Evolutionary conservation across 345 rosid genomes (phyloP), one percentile per base, ranked within the genome.

Genomic region (Citrus reticulata): DNA sequence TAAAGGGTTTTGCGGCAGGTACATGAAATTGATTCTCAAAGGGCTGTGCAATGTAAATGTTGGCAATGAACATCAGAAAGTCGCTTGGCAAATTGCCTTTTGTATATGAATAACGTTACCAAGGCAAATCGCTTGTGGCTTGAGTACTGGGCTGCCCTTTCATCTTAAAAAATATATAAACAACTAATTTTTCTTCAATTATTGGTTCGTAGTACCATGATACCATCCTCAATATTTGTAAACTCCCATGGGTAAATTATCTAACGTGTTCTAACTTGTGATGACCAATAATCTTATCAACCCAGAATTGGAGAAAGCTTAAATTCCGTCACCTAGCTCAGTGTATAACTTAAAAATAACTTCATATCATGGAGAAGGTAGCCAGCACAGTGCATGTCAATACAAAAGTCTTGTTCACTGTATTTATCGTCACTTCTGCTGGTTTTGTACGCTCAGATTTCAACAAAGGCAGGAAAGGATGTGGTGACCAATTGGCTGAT

Each of bases 381-480:
- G 9, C 17, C n/a, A 39, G 72, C 8, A 4, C 30, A 10, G 24
- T 1, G 9, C 19, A n/a, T 1, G 9, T 4, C 17, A 24, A 2
- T 9, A 2, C 69, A 34, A 34, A 16, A 32, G 20, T 65, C 20
- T 34, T 6, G 7, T 1, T 34, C 13, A 34, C n/a, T 4, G 35
- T 34, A 32, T 32, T 19, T 32, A 7, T 34, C 20, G 7, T 32
- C 5, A 32, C 68, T 16, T 17, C n/a, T 2, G 11, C 29, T 68
- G 71, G 30, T 68, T 9, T 7, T 35, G 71, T 22, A n/a, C 37
- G 49, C 27, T 81, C 86, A 64, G 81, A 87, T 22, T 22, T 81
- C 70, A 79, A 25, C 55, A 51, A 82, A 46, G 87, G 86, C 82
- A 80, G 67, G 62, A 74, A 84, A 6, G 87, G 84, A 74, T 85